Evolutionary conservation across 805 yeast genomes (phyloP), one percentile per base, ranked within the genome.

Genomic region (Lipomyces japonicus): DNA sequence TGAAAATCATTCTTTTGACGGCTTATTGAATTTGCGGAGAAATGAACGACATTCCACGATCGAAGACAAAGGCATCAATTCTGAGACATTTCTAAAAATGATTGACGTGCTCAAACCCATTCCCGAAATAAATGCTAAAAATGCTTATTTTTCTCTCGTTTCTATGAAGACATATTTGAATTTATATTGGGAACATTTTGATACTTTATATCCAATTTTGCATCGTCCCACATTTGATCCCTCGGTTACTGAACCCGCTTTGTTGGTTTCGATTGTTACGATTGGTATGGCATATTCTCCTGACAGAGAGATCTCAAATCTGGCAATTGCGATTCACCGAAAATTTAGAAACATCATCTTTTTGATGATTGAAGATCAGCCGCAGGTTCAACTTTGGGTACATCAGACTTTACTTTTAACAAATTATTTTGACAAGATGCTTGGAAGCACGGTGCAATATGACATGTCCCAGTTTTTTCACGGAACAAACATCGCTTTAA

Each of bases 141-240:
- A 43, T 21, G 46, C 49, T 4, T 47, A 57, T n/a, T 56, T 62
- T 23, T 52, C 62, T 1, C 42, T 57, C 10, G 35, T 47, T 10
- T 42, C 52, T 7, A 39, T 63, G 37, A 41, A 50, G 21, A 36
- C 44, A 16, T 70, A 63, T 48, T 43, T 69, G 7, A 53, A 58
- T 9, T 59, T 60, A 7, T 71, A 63, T 52, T 74, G 76, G 75
- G 52, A 53, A 3, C 59, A 64, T 38, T 72, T 72, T 48, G 68
- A 65, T 53, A 55, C 67, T 9, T 60, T 65, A 23, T 73, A 65
- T 52, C 77, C 77, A 1, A 63, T 73, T 9, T 61, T 73, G 10
- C 77, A 73, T 54, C 59, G 63, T 14, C 63, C 72, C 0, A 67
- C 72, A 0, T 69, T 69, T 42, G 40, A 47, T 41, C 56, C 68